Base-by-base conservation (phyloP, 179 eudicot species). In the Camellia oleifera region DNA sequence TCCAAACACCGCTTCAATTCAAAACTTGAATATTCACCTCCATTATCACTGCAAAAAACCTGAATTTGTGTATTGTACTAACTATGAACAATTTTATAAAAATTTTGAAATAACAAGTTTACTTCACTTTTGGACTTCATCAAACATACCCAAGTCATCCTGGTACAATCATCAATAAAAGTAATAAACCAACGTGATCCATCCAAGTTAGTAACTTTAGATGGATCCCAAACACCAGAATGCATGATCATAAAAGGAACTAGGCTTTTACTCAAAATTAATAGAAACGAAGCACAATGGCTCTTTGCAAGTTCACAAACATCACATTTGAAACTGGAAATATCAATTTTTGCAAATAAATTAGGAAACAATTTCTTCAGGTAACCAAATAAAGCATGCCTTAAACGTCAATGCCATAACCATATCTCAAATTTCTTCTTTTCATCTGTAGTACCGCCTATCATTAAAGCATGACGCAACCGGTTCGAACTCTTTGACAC, bases 91-190 rank as follows among this genome's bases (percentile, higher is more conserved):
- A 64, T 79, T 76, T 77, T 80, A 58, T 56, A 12, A 73, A 74
- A 74, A 15, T 73, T 53, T 71, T 83, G 63, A 56, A 83, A 83
- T 10, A 77, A 77, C 7, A 20, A 2, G 12, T n/a, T 68, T 23
- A 83, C 78, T n/a, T 83, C 81, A 50, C 74, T 32, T 68, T 84
- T 80, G 26, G 73, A 71, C 18, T 73, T 78, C 79, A 80, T 76
- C 40, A 83, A 60, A 8, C 60, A 63, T 15, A 84, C 17, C 83
- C 65, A 82, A 53, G 81, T 82, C 81, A 78, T 78, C 3, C 75
- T 4, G 7, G 84, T 71, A 20, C 67, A 77, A 58, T 84, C 86
- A 46, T 84, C 81, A 77, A 84, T 84, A 77, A 84, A 84, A 40
- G 81, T 77, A 56, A 81, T 79, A 66, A 84, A 80, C 75, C 75